These are phyloP conservation scores for Hypoxylon cercidicola DNA, from an alignment of 495 filamentous ascomycete species.

Conservation along the genomic window DNA sequence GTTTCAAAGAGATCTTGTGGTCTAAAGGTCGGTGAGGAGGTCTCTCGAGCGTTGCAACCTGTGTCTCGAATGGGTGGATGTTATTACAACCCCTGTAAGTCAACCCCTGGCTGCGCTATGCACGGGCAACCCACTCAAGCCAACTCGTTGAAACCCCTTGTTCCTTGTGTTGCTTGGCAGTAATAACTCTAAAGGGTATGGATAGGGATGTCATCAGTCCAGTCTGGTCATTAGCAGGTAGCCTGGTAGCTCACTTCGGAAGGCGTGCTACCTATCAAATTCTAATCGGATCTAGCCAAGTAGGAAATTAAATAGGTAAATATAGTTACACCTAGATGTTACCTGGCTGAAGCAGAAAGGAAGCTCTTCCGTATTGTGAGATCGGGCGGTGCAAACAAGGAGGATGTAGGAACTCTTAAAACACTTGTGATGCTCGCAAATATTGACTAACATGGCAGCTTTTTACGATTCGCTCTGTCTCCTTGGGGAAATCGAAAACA, in stretches of 20 bases:
- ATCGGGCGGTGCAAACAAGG: conserved; percentile 12
- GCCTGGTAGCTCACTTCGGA: not conserved
- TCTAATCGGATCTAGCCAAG: conserved; percentile 7
- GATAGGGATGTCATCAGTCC: conserved; percentile 1
- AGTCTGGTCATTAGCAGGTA: too few species aligned
- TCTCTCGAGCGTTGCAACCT: conserved; percentile 55
- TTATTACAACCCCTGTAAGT: conserved; percentile 40
- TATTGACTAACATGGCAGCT: conserved; percentile 20
- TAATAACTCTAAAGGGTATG: conserved; percentile 37
- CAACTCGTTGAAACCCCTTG: conserved; percentile 25
- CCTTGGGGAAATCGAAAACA: too few species aligned
- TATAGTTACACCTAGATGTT: not conserved
- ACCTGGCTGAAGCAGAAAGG: not conserved
- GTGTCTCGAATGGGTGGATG: conserved; percentile 56
- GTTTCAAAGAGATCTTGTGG: conserved; percentile 38
- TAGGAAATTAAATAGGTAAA: conserved; percentile 21
- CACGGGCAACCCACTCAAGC: conserved; percentile 32
- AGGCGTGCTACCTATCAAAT: conserved; percentile 1
- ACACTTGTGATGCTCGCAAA: conserved; percentile 28
- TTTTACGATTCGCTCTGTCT: not conserved
- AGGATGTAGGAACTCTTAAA: conserved; percentile 37
- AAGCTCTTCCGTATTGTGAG: conserved; percentile 6
- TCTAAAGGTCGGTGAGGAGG: conserved; percentile 45
- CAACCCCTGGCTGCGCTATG: conserved; percentile 44
- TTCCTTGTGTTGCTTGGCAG: conserved; percentile 33